Base-by-base conservation (phyloP, 306 rosid genomes). In the Trichosanthes cucumerina region DNA sequence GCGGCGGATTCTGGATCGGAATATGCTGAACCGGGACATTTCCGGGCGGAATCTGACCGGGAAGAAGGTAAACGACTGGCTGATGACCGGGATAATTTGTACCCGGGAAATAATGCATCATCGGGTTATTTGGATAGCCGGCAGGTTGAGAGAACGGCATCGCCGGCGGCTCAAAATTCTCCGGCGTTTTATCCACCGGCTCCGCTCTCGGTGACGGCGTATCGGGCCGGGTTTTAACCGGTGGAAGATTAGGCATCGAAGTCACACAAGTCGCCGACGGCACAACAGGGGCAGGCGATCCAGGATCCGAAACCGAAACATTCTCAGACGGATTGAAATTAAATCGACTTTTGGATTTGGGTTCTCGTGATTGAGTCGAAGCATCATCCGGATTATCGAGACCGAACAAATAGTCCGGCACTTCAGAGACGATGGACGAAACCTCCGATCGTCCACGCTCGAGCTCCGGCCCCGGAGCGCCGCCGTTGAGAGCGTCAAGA, bases 371-470 rank as follows among this genome's bases (percentile, higher is more conserved):
- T 26, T 80, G 85, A 8, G 73, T 14, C 19, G 81, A 33, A 46
- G 41, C n/a, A 39, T 90, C 97, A 1, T 94, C 98, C 16, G 90
- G 81, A 79, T 87, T 87, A 52, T 96, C 99, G 31, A 96, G 63
- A 38, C 97, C 97, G 87, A 96, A 96, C 6, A 96, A 87, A 66
- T 90, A 92, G 80, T 96, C 99, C 43, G 99, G 99, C 3, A 92
- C 88, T 79, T 96, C 98, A 34, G 99, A 96, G 59, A 92, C 28
- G 78, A 96, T 83, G 6, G 99, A 95, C 9, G 98, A 96, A 4
- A 86, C 96, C 53, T 96, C 99, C 16, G 99, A 96, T 21, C 90
- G 90, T 41, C 88, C 88, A 14, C 98, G 92, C 79, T 96, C 96
- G 19, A 96, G 91, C 33, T 70, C 80, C 3, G 88, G n/a, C 19